Percentiles rank a stretch among this genome's conserved stretches.
Evolutionary conservation across 202 grass and related monocot genomes (phyloP).

Genomic region (Hordeum pubiflorum): DNA sequence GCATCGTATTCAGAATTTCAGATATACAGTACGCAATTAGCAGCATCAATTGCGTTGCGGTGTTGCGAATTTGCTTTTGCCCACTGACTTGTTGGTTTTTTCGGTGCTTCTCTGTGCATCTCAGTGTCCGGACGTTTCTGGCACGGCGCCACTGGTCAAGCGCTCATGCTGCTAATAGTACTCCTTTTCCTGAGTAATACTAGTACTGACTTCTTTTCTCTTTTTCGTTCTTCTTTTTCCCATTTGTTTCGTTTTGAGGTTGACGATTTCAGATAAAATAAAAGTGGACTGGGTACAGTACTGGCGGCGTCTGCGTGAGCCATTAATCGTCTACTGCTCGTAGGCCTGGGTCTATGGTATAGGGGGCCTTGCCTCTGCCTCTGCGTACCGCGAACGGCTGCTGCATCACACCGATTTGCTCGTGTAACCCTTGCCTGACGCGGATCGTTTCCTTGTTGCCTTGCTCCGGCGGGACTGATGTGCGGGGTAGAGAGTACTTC

Average conservation of each 20-base stretch:
- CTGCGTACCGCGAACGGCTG: neutral
- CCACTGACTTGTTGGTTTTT: neutral
- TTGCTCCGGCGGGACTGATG: neutral
- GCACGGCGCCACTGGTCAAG: neutral
- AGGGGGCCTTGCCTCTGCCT: neutral
- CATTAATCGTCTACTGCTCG: neutral
- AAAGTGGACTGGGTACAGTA: neutral
- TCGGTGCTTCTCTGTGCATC: neutral
- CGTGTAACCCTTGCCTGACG: conserved; percentile 35
- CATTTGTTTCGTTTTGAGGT: too few relatives aligned
- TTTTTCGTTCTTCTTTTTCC: neutral
- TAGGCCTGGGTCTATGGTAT: conserved; percentile 30
- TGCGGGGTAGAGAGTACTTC: neutral
- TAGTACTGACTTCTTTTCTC: neutral
- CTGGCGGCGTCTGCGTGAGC: neutral
- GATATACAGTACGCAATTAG: too few relatives aligned
- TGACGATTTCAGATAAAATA: neutral
- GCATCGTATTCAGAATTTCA: conserved; percentile 1
- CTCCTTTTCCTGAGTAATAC: too few relatives aligned
- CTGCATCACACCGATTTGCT: conserved; percentile 26
- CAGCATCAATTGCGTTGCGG: neutral
- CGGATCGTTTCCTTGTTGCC: conserved; percentile 36
- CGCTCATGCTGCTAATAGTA: neutral
- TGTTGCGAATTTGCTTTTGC: neutral
- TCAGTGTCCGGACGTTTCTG: neutral